Conservation (phyloP, 2,329 filamentous ascomycete genomes). For the Allantophomopsis cytisporea region DNA sequence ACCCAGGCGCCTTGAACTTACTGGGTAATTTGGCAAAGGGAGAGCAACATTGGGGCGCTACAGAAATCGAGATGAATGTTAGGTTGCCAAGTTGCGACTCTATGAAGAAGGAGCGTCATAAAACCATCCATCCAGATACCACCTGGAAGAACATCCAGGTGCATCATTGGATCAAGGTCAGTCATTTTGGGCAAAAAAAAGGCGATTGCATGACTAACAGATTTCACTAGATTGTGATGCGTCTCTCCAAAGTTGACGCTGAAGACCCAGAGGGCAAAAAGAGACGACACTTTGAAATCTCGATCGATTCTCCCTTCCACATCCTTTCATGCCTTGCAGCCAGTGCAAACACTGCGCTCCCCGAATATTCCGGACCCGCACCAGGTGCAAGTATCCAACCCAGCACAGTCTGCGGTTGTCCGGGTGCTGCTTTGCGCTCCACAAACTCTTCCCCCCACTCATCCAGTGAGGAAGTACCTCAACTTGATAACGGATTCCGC, state of each 20-base stretch:
- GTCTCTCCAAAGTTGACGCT: conserved; percentile 54
- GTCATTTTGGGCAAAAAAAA: conserved; percentile 6
- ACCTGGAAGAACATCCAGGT: conserved; percentile 63
- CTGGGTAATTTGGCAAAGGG: conserved; percentile 45
- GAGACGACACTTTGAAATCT: conserved; percentile 63
- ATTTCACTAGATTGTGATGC: conserved; percentile 50
- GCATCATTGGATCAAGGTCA: conserved; percentile 67
- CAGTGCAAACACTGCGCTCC: conserved; percentile 55
- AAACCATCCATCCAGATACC: conserved; percentile 56
- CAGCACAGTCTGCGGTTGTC: conserved; percentile 43
- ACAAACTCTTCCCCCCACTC: conserved; percentile 15
- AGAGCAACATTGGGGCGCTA: conserved; percentile 46
- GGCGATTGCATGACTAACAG: no score
- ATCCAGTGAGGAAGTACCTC: conserved; percentile 29
- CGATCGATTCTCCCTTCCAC: conserved; percentile 65
- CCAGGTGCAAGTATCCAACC: conserved; percentile 15
- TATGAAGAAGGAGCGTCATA: conserved; percentile 47
- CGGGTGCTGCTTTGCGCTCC: conserved; percentile 35
- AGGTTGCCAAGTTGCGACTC: conserved; percentile 57
- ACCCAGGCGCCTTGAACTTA: conserved; percentile 36
- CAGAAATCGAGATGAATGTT: conserved; percentile 65
- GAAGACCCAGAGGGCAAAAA: conserved; percentile 41
- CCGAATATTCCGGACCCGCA: conserved; percentile 49
- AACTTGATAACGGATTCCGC: conserved; percentile 20
- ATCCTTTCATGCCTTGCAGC: conserved; percentile 62